phyloP scores from a whole-genome alignment of 345 rosid species.

The Pugionium dolabratum region DNA sequence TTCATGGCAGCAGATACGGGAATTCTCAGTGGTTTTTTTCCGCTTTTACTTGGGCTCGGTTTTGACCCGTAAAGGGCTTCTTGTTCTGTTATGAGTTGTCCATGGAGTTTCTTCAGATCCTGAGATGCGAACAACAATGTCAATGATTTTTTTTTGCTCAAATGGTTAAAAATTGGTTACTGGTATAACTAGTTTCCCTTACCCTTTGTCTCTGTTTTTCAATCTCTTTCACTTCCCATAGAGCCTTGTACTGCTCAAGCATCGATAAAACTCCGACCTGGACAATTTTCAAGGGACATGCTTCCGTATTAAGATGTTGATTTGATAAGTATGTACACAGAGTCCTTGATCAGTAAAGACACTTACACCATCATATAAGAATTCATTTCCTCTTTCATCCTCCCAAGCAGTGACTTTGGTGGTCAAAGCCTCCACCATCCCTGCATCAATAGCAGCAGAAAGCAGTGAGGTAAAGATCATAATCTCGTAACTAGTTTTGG shows the following conservation, averaged over 20 bases:
- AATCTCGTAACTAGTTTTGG: background rate
- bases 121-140: slow-evolving; percentile 31
- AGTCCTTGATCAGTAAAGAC: slow-evolving; percentile 19
- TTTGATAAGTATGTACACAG: background rate
- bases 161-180: background rate
- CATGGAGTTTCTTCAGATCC: slow-evolving; percentile 72
- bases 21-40: slow-evolving; percentile 50
- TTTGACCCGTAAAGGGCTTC: slow-evolving; percentile 64
- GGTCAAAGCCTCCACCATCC: slow-evolving; percentile 57
- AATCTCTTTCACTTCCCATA: slow-evolving; percentile 59
- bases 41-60: slow-evolving; percentile 63
- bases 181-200: slow-evolving; percentile 25
- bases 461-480: slow-evolving; percentile 11
- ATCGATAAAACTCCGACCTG: slow-evolving; percentile 59
- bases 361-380: slow-evolving; percentile 81
- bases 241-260: slow-evolving; percentile 59
- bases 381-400: slow-evolving; percentile 58
- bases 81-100: slow-evolving; percentile 59
- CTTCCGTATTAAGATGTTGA: slow-evolving; percentile 1
- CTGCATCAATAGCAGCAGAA: slow-evolving; percentile 44
- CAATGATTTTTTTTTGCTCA: slow-evolving; percentile 4
- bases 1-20: slow-evolving; percentile 43
- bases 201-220: slow-evolving; percentile 65
- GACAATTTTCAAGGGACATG: background rate
- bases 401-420: slow-evolving; percentile 66